Base-by-base conservation (phyloP, 2,329 filamentous ascomycete genomes). In the Fusarium siculi region DNA sequence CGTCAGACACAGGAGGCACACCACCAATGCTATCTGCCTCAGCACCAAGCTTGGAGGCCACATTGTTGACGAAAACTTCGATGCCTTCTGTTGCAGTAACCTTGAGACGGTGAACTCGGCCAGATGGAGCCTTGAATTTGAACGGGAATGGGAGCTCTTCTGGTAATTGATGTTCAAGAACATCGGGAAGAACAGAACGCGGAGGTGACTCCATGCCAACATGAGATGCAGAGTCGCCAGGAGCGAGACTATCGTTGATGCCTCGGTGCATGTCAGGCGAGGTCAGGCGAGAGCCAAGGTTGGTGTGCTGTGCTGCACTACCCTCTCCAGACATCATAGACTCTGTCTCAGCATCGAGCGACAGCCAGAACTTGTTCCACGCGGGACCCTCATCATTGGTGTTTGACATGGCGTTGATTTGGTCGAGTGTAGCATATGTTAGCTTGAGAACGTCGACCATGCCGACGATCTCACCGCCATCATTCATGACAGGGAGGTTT, bases 281-380 rank as follows among this genome's bases (percentile, higher is more conserved):
- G 84, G 97, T 91, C 76, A 96, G 87, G 68, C 93, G 90, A 60
- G 91, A 88, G 69, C 91, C 90, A 53, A 91, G 86, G 65, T 92
- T 91, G 58, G 90, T 78, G 86, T 90, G 81, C 77, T 86, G 86
- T 77, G 77, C 93, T 92, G 92, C 92, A 79, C 93, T 93, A 54
- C 93, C 93, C 64, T 97, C 94, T 68, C 95, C 96, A 67, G 96
- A 99, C 82, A 98, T 91, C 88, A 97, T 93, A 5, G 96, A 99
- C 83, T 98, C 96, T 19, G 95, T 96, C 81, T 97, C 96, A 77
- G 97, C 91, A 82, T 98, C 90, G 77, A 99, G 91, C 2, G 96
- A 98, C 75, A 98, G 87, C 96, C 96, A 99, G 85, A 99, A 99
- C 84, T 98, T 99, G 86, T 98, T 98, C 96, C 96, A 99, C 11